Base-by-base conservation (phyloP, 371 early-diverging fungal species). In the Mortierella polycephala region DNA sequence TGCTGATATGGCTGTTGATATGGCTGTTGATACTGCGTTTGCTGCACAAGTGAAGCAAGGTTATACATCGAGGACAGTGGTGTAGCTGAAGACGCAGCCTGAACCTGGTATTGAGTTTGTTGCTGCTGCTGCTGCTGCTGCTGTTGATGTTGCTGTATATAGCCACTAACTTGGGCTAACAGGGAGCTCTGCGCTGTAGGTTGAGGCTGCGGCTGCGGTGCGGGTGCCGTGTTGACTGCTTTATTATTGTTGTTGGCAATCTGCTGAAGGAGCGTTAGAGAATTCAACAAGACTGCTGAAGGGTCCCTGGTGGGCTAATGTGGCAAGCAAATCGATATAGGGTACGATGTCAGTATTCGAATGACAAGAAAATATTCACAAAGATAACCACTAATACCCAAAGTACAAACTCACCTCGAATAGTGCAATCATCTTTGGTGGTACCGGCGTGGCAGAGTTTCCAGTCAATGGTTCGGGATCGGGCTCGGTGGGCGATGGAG, bases 401-500 rank as follows among this genome's bases (percentile, higher is more conserved):
- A 37, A 60, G 16, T 23, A 5, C 46, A 46, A 46, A 46, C 20
- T 49, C 47, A 64, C 64, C 56, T 64, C 57, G 42, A 55, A 47
- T 37, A 64, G 57, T 23, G 49, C 45, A 37, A 64, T 64, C 21
- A 14, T 44, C 57, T 55, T 64, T 51, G 51, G 51, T 37, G 44
- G 11, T 14, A 44, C 46, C 2, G 39, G 16, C 11, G 20, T 7
- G 5, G 62, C 3, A n/a, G 60, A 7, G 40, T 20, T 18, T 6
- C 13, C 3, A 18, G 57, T 37, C 42, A 45, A 39, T 13, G 60
- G 67, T 12, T 75, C 76, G 13, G 47, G 52, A 47, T 75, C 67
- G 0, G 76, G 76, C 40, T 75, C 76, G 1, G 70, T 71, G 14
- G 76, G 76, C 16, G 76, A 71, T 1, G 67, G 41, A 0, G 76